Conservation (phyloP, 2,329 filamentous ascomycete species). For the Aspergillus ibericus region DNA sequence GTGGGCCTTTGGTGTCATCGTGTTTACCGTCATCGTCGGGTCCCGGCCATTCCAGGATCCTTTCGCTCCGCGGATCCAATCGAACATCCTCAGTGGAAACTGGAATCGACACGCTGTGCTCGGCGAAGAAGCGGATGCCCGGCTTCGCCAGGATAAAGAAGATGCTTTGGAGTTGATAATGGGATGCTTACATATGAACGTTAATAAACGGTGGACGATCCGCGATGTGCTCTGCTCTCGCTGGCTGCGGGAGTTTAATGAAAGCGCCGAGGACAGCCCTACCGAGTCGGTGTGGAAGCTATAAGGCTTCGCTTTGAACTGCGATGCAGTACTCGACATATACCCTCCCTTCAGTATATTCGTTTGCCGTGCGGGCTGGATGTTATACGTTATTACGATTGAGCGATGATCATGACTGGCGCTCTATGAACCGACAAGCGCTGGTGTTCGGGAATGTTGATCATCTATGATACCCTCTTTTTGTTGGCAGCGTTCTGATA, state of each 20-base stretch:
- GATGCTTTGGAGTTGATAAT: constrained; percentile 58
- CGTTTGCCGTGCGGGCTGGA: not conserved
- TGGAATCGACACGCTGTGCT: constrained; percentile 57
- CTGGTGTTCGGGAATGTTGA: constrained; percentile 24
- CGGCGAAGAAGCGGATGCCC: constrained; percentile 40
- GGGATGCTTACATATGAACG: constrained; percentile 61
- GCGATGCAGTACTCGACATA: not conserved
- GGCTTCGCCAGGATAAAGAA: constrained; percentile 44
- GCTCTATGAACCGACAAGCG: constrained; percentile 21
- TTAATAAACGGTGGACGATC: constrained; percentile 58
- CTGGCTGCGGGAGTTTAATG: constrained; percentile 53
- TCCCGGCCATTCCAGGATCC: constrained; percentile 62
- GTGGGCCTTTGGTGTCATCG: constrained; percentile 66
- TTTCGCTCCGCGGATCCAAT: constrained; percentile 59
- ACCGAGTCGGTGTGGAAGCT: constrained; percentile 39
- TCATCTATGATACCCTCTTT: constrained; percentile 35
- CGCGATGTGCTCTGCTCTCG: constrained; percentile 54
- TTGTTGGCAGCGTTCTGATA: constrained; percentile 5
- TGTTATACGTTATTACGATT: constrained; percentile 11
- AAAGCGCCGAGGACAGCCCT: constrained; percentile 32
- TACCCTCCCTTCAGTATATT: not conserved
- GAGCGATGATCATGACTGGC: constrained; percentile 21
- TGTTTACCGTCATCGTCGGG: constrained; percentile 62
- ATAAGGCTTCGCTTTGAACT: constrained; percentile 21
- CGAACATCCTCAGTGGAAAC: constrained; percentile 59